Base-by-base conservation (phyloP, 2,329 filamentous ascomycete species). In the Myriosclerotinia scirpicola region DNA sequence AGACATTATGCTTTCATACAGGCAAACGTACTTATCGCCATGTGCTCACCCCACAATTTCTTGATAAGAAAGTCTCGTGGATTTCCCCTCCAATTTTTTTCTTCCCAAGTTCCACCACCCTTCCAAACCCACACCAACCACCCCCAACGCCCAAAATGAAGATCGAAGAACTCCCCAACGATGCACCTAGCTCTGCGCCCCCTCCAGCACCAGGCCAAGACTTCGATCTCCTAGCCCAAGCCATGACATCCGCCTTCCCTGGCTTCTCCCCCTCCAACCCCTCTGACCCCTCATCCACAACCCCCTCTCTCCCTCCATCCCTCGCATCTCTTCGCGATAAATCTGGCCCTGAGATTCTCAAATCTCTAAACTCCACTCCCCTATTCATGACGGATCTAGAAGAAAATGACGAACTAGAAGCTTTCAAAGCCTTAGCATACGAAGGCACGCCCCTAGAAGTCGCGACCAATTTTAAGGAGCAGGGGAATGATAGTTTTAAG, bases 381-480 rank as follows among this genome's bases (percentile, higher is more conserved):
- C 84, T 99, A 48, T 99, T 99, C 83, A 99, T 99, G 95, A 98
- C 93, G 40, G 89, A 91, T 72, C 83, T 97, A 44, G 91, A 91
- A 73, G 90, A 96, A 70, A 97, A 97, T 75, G 83, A 90, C 69
- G 88, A 91, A 72, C 82, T 97, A 0, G 93, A 96, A 73, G 96
- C 95, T 0, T 83, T 99, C 68, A 90, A 91, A 76, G 94, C 95
- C 0, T 82, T 99, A 50, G 92, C 92, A 40, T 97, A 97, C 76
- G 95, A 99, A 80, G 96, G 95, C 26, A 93, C 93, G 11, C 87
- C 91, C 59, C 84, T 88, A 12, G 94, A 98, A 77, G 89, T 96
- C 69, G 90, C 88, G 26, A 80, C 85, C 54, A 92, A 92, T 71
- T 97, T 97, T 81, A 92, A 95, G 74, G 90, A 94, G 76, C 91